phyloP scores from a whole-genome alignment of 169 alveolate genomes.

The Plasmodium yoelii region DNA sequence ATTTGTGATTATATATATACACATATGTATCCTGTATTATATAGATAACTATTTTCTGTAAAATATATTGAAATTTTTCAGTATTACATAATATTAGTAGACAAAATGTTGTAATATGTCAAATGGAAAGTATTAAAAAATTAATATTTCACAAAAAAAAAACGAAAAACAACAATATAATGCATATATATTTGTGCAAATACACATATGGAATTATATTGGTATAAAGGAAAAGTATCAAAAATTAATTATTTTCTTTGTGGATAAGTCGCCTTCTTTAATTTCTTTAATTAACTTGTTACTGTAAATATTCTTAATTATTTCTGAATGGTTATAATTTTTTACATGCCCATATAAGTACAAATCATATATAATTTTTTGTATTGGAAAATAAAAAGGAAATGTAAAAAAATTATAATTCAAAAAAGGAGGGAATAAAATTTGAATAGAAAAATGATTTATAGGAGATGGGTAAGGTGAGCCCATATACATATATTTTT shows the following conservation, averaged over 20 bases:
- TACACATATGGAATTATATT: too few species aligned
- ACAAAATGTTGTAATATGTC: too few species aligned
- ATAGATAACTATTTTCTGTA: too few species aligned
- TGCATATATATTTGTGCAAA: too few species aligned
- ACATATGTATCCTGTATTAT: too few species aligned
- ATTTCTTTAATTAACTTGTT: slow-evolving; percentile 44
- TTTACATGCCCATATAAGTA: slow-evolving; percentile 74
- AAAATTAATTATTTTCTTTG: slow-evolving; percentile 32
- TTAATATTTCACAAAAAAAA: too few species aligned
- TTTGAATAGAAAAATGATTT: slow-evolving; percentile 75
- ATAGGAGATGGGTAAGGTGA: slow-evolving; percentile 70
- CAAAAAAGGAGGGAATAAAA: slow-evolving; percentile 68
- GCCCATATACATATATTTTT: slow-evolving; percentile 58
- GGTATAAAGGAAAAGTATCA: neutral
- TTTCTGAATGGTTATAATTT: slow-evolving; percentile 66
- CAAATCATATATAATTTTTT: slow-evolving; percentile 65
- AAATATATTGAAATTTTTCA: too few species aligned
- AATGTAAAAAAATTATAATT: slow-evolving; percentile 67
- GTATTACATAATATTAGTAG: too few species aligned
- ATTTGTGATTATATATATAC: too few species aligned
- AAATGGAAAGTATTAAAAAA: too few species aligned
- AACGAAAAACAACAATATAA: too few species aligned
- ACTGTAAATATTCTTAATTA: slow-evolving; percentile 47
- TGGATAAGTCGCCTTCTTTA: slow-evolving; percentile 39
- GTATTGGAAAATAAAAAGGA: slow-evolving; percentile 73